These are phyloP conservation scores for Colletotrichum sublineola DNA, from an alignment of 2,329 filamentous ascomycete genomes.

Conservation along the genomic window DNA sequence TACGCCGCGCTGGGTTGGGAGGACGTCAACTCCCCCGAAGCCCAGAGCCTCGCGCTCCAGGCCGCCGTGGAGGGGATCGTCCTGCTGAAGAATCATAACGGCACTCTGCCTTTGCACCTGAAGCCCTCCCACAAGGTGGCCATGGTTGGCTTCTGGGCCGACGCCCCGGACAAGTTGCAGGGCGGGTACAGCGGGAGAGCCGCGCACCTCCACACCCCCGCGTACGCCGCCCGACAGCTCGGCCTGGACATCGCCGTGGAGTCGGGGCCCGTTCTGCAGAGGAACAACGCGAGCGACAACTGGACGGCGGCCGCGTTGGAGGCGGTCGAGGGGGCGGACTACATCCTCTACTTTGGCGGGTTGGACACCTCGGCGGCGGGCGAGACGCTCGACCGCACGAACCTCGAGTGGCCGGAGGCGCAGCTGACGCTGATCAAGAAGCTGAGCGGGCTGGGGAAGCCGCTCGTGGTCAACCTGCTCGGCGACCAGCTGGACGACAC, in stretches of 20 bases:
- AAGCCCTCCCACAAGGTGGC: slow-evolving; percentile 4
- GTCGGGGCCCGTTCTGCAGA: neutral
- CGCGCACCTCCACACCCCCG: neutral
- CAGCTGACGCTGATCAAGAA: slow-evolving; percentile 64
- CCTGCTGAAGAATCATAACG: slow-evolving; percentile 27
- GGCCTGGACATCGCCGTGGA: neutral
- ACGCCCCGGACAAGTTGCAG: slow-evolving; percentile 2
- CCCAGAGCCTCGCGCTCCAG: neutral
- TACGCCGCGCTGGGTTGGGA: slow-evolving; percentile 54
- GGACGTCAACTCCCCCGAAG: neutral
- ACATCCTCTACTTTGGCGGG: slow-evolving; percentile 68
- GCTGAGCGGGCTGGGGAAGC: neutral
- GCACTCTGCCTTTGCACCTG: slow-evolving; percentile 57
- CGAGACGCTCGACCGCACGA: slow-evolving; percentile 65
- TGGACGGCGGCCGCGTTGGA: slow-evolving; percentile 48
- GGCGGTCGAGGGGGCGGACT: slow-evolving; percentile 59
- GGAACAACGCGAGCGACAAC: slow-evolving; percentile 43
- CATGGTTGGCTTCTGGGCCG: slow-evolving; percentile 14
- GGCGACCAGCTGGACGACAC: slow-evolving; percentile 1
- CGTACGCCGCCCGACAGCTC: slow-evolving; percentile 1
- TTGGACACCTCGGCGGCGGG: slow-evolving; percentile 66
- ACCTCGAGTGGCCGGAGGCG: slow-evolving; percentile 64
- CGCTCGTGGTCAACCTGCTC: neutral
- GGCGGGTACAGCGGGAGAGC: slow-evolving; percentile 15
- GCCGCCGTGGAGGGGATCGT: neutral